Percentiles rank a stretch among this genome's conserved stretches.
phyloP scores from a whole-genome alignment of 768 basidiomycete species.

The Panus rudis region DNA sequence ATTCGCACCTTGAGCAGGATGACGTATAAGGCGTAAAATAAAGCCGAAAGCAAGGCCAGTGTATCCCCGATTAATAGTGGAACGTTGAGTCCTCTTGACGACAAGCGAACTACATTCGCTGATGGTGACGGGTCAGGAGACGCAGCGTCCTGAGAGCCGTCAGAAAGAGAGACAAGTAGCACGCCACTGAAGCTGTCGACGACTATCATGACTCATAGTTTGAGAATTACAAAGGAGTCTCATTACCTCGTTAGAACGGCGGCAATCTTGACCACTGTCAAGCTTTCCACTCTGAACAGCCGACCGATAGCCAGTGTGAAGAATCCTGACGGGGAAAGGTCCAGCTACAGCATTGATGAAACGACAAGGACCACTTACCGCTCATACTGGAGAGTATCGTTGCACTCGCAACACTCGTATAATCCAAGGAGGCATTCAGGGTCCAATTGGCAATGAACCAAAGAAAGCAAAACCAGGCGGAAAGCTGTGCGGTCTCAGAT shows the following conservation, averaged over 20 bases:
- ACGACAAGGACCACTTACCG: constrained; percentile 40
- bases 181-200: constrained; percentile 72
- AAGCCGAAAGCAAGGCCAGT: constrained; percentile 79
- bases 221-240: neutral
- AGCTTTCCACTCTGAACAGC: constrained; percentile 70
- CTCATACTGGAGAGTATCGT: constrained; percentile 88
- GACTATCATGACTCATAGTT: too few relatives aligned
- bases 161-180: constrained; percentile 81
- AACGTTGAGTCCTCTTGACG: too few relatives aligned
- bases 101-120: too few relatives aligned
- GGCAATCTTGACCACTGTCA: constrained; percentile 64
- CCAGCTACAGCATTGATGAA: neutral
- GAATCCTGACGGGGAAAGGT: constrained; percentile 52
- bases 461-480: constrained; percentile 73
- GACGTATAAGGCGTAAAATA: constrained; percentile 86
- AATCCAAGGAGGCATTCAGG: constrained; percentile 74
- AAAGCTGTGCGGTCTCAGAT: constrained; percentile 70
- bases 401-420: constrained; percentile 91
- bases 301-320: constrained; percentile 86
- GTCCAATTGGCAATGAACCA: constrained; percentile 97
- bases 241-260: constrained; percentile 76
- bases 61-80: constrained; percentile 65
- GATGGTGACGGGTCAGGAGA: constrained; percentile 5
- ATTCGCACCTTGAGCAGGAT: constrained; percentile 86
- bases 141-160: constrained; percentile 38